These are phyloP conservation scores for Rachicladosporium sp. DNA, from an alignment of 2,329 filamentous ascomycete species.

Conservation along the genomic window DNA sequence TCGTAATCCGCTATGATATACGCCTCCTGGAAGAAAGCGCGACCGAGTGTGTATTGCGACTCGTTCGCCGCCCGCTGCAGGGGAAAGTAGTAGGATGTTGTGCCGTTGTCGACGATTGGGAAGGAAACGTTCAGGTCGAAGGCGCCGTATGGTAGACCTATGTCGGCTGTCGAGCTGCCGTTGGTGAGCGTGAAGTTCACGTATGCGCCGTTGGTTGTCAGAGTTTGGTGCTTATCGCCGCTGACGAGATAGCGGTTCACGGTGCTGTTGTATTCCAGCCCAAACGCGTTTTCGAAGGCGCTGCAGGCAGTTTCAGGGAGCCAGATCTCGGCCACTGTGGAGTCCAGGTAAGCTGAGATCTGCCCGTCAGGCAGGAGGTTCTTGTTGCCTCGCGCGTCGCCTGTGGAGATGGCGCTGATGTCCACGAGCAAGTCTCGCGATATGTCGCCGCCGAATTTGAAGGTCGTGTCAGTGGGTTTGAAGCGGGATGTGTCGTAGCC, in stretches of 20 bases:
- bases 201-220: constrained; percentile 16
- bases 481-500: constrained; percentile 29
- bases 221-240: constrained; percentile 16
- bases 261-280: constrained; percentile 20
- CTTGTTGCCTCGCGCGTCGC: constrained; percentile 10
- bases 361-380: constrained; percentile 18
- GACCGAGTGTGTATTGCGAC: constrained; percentile 25
- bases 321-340: constrained; percentile 52
- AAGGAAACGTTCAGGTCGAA: constrained; percentile 22
- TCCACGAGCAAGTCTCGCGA: constrained; percentile 23
- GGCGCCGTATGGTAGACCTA: constrained; percentile 25
- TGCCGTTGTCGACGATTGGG: constrained; percentile 18
- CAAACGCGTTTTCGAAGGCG: constrained; percentile 25
- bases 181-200: constrained; percentile 24
- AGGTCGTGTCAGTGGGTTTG: constrained; percentile 19
- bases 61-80: constrained; percentile 21
- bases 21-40: constrained; percentile 27
- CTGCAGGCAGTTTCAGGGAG: constrained; percentile 37
- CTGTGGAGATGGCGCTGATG: constrained; percentile 18
- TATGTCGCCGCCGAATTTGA: constrained; percentile 20
- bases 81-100: constrained; percentile 23
- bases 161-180: constrained; percentile 17
- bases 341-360: constrained; percentile 45
- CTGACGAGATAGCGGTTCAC: constrained; percentile 24
- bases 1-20: constrained; percentile 27